Evolutionary conservation across 352 stramenopile species (phyloP).

Genomic region (Pythium phragmiticola): DNA sequence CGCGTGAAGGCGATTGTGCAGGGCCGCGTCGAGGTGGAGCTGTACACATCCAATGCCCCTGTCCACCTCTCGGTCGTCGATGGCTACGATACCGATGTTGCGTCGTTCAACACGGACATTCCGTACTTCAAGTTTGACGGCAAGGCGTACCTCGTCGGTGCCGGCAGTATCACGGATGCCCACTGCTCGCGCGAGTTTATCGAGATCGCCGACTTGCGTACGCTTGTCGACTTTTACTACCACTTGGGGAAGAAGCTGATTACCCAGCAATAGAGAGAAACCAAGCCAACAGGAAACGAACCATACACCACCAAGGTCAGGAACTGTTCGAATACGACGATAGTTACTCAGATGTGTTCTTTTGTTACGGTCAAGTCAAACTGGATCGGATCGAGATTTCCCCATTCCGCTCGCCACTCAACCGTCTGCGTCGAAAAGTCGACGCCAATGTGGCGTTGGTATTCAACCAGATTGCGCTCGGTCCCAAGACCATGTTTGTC

Average conservation of each 20-base stretch:
- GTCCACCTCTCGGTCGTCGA: conserved; percentile 79
- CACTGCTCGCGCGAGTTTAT: conserved; percentile 77
- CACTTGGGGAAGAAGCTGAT: conserved; percentile 67
- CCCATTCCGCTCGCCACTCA: conserved; percentile 60
- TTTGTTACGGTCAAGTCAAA: conserved; percentile 46
- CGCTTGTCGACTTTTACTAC: conserved; percentile 71
- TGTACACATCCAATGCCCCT: conserved; percentile 84
- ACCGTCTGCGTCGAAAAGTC: conserved; percentile 40
- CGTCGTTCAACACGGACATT: conserved; percentile 90
- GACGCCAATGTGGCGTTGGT: conserved; percentile 54
- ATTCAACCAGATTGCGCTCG: conserved; percentile 40
- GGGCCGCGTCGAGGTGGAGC: conserved; percentile 59
- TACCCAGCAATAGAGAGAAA: conserved; percentile 41
- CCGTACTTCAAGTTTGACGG: conserved; percentile 84
- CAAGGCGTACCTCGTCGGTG: conserved; percentile 76
- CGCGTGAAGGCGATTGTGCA: conserved; percentile 68
- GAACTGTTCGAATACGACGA: neutral
- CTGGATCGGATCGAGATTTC: conserved; percentile 51
- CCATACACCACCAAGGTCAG: too few species aligned
- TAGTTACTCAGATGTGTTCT: neutral
- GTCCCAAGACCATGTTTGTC: conserved; percentile 29
- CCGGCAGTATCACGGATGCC: conserved; percentile 71
- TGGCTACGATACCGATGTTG: conserved; percentile 84
- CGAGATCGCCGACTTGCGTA: conserved; percentile 59
- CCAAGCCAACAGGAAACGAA: neutral